Evolutionary conservation across 73 alveolate genomes (phyloP).

Genomic region (Stentor coeruleus): DNA sequence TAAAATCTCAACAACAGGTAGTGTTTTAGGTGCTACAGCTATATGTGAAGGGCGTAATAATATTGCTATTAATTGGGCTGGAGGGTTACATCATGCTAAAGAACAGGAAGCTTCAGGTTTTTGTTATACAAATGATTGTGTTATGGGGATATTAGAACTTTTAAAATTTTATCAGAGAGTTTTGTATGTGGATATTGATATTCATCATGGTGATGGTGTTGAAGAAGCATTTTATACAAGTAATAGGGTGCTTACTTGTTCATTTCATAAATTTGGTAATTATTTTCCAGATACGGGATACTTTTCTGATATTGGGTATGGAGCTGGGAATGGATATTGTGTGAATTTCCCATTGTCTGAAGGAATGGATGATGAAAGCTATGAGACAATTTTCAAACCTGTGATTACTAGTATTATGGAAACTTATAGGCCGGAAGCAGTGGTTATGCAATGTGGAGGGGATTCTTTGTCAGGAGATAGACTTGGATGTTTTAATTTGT

Average conservation of each 20-base stretch:
- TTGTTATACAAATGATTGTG: conserved; percentile 97
- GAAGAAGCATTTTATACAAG: conserved; percentile 99
- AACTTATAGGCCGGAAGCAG: conserved; percentile 58
- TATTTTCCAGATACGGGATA: conserved; percentile 99
- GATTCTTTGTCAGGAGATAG: conserved; percentile 96
- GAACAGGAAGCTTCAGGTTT: conserved; percentile 96
- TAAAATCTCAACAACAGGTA: conserved; percentile 80
- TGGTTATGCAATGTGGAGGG: conserved; percentile 79
- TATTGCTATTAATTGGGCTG: conserved; percentile 96
- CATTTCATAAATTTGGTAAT: conserved; percentile 97
- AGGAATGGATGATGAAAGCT: conserved; percentile 95
- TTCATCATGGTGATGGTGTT: conserved; percentile 99
- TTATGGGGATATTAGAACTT: conserved; percentile 86
- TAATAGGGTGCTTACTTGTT: conserved; percentile 94
- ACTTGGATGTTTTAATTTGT: conserved; percentile 93
- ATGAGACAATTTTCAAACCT: conserved; percentile 75
- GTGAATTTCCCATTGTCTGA: conserved; percentile 94
- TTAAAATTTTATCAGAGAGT: conserved; percentile 81
- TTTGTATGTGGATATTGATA: conserved; percentile 87
- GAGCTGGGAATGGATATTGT: conserved; percentile 91
- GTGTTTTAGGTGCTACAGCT: conserved; percentile 57
- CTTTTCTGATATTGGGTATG: conserved; percentile 92
- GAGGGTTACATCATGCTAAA: conserved; percentile 99
- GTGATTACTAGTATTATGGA: conserved; percentile 63
- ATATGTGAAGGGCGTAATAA: conserved; percentile 69